These are phyloP conservation scores for Heritiera fomes DNA, from an alignment of 345 rosid species.

Conservation along the genomic window DNA sequence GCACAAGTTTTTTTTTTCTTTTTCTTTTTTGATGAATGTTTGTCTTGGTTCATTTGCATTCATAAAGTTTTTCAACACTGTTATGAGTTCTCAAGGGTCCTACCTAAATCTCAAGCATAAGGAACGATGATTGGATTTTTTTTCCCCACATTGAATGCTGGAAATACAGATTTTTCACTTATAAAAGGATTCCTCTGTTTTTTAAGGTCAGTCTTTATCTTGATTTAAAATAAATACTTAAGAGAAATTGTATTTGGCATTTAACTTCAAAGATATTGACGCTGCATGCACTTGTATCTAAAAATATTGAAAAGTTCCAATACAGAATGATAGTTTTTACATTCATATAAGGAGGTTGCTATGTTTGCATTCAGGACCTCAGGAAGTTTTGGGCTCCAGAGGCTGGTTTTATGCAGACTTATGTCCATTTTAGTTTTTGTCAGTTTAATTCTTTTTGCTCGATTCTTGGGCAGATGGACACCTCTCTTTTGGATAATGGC, in stretches of 20 bases:
- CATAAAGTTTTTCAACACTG: not conserved
- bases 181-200: not conserved
- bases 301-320: not conserved
- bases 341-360: not conserved
- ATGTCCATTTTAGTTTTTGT: not conserved
- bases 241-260: not conserved
- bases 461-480: constrained; percentile 40
- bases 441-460: not conserved
- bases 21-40: not conserved
- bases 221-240: not conserved
- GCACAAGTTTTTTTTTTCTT: not conserved
- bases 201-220: not conserved
- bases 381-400: not conserved
- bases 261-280: not conserved
- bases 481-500: constrained; percentile 28
- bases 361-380: not conserved
- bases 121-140: not conserved
- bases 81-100: not conserved
- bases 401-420: not conserved
- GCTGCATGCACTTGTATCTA: not conserved
- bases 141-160: not conserved
- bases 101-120: not conserved
- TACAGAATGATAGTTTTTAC: not conserved
- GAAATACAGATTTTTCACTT: not conserved
- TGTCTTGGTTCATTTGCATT: not conserved